Base-by-base conservation (phyloP, 106 monocot genomes). In the Dendrobium catenatum region DNA sequence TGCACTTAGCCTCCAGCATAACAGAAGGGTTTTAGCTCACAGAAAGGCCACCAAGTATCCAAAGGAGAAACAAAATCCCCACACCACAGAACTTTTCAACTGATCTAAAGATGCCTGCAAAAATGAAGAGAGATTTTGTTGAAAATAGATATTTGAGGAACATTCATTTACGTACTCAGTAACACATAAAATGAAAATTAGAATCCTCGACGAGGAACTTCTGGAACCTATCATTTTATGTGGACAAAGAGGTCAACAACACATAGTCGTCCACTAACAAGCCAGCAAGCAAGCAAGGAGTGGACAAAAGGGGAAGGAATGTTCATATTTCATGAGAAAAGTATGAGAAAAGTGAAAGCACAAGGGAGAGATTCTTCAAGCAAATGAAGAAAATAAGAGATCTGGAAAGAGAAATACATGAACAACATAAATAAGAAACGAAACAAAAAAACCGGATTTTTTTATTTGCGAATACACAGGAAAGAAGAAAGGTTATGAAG, bases 1-100 rank as follows among this genome's bases (percentile, higher is more conserved):
- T 87, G 47, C 85, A 19, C 85, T 86, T 92, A 81, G 85, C 55
- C 59, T 88, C 87, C 89, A 96, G 93, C 91, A 92, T 91, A 92
- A 88, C 84, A 75, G 89, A 89, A 75, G 78, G 77, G 64, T 80
- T 59, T 64, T 22, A 37, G 56, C 31, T 82, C 48, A 79, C 79
- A 86, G 31, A 68, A 24, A 43, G 47, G 43, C 68, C 40, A 56
- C 59, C 70, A 79, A 27, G 18, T 13, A 72, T 40, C 47, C 15
- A 83, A 72, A 55, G 19, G 55, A 19, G 61, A 5, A n/a, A 44
- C 19, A 24, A 61, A 37, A 33, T 18, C 56, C 42, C 68, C 54
- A 46, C 42, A 46, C 77, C 15, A 40, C 20, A 29, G 7, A 8
- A 24, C 81, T 70, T 44, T 61, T 87, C 77, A 78, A 81, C 75